These are phyloP conservation scores for Potentilla sterilis DNA, from an alignment of 306 rosid species.

Conservation along the genomic window DNA sequence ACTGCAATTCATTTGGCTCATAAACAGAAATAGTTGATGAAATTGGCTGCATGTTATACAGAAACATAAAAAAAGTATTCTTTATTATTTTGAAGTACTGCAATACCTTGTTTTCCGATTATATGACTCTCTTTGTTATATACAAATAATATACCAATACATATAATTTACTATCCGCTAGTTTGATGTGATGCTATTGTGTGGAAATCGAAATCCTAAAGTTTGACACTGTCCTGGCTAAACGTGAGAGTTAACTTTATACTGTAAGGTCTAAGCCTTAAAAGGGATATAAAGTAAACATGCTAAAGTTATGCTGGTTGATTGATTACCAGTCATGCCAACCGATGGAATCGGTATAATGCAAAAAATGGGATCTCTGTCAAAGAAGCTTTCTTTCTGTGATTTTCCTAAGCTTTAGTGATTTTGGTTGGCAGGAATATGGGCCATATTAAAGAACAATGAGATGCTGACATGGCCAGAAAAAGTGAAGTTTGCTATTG, in stretches of 20 bases:
- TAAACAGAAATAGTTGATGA: neutral
- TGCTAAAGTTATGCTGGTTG: neutral
- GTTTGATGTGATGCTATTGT: neutral
- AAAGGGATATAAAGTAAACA: neutral
- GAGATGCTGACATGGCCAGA: constrained; percentile 99
- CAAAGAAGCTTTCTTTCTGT: neutral
- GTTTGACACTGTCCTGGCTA: neutral
- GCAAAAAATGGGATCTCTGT: neutral
- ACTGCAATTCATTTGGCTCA: constrained; percentile 17
- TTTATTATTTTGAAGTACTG: neutral
- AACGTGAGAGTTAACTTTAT: neutral
- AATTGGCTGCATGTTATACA: neutral
- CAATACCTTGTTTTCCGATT: neutral
- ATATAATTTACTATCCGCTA: neutral
- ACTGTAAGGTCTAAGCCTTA: neutral
- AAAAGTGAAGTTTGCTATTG: constrained; percentile 92
- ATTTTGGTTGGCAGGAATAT: constrained; percentile 62
- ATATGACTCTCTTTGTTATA: neutral
- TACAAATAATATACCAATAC: neutral
- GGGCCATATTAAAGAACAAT: constrained; percentile 92
- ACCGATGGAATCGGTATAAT: neutral
- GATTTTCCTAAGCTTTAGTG: constrained; percentile 12
- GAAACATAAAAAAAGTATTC: neutral
- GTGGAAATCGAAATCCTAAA: neutral
- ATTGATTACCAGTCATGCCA: neutral